These are phyloP conservation scores for Stentor roeselii DNA, from an alignment of 73 alveolate genomes.

Conservation along the genomic window DNA sequence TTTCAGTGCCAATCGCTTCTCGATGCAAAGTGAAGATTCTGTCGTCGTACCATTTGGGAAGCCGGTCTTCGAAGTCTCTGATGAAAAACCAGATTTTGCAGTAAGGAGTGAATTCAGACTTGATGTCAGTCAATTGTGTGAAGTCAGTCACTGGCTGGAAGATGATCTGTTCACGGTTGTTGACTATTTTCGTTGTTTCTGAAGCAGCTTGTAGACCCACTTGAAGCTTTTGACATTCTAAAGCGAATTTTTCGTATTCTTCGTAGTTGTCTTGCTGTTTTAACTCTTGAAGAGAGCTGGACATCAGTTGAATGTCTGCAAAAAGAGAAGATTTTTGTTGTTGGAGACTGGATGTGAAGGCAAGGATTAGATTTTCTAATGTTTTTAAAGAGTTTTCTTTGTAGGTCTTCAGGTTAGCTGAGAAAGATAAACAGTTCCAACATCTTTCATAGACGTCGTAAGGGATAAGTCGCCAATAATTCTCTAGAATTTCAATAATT, in stretches of 20 bases:
- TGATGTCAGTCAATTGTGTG: conserved; percentile 32
- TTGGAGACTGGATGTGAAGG: conserved; percentile 51
- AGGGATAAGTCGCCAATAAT: conserved; percentile 48
- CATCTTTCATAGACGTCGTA: conserved; percentile 60
- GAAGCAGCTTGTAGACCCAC: conserved; percentile 40
- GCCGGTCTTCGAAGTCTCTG: conserved; percentile 43
- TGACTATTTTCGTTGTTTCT: conserved; percentile 35
- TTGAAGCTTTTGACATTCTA: conserved; percentile 38
- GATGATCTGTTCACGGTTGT: conserved; percentile 47
- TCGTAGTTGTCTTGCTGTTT: conserved; percentile 41
- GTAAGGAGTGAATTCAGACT: conserved; percentile 46
- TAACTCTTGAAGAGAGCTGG: conserved; percentile 30
- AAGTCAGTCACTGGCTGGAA: conserved; percentile 36
- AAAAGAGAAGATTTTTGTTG: conserved; percentile 30
- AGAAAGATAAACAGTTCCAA: conserved; percentile 65
- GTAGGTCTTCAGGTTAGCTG: conserved; percentile 49
- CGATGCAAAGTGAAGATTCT: conserved; percentile 40
- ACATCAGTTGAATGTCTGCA: conserved; percentile 35
- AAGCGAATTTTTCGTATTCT: conserved; percentile 32
- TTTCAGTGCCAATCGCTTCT: conserved; percentile 51
- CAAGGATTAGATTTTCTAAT: conserved; percentile 44
- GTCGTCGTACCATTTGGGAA: conserved; percentile 44
- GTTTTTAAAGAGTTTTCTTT: conserved; percentile 57
- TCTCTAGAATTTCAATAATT: conserved; percentile 60
- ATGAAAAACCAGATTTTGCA: conserved; percentile 43